phyloP scores from a whole-genome alignment of 768 basidiomycete genomes.

The Lactarius deliciosus region DNA sequence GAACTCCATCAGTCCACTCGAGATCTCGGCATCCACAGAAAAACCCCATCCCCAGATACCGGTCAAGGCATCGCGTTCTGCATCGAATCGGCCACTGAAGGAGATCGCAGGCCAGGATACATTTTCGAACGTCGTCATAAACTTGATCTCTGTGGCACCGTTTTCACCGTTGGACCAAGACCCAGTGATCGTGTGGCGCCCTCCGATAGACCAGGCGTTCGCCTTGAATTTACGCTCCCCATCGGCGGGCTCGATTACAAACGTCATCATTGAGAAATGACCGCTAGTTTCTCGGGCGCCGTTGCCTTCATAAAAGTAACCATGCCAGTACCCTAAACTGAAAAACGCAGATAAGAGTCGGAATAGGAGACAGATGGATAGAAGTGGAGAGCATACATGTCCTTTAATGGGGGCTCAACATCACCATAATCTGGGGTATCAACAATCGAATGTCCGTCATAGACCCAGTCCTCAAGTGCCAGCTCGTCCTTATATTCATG shows the following conservation, averaged over 20 bases:
- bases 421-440: background rate
- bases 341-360: background rate
- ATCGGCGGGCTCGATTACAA: constrained; percentile 15
- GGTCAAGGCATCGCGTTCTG: constrained; percentile 17
- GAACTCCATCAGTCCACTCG: constrained; percentile 30
- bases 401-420: constrained; percentile 16
- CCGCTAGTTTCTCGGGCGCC: background rate
- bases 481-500: constrained; percentile 2
- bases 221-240: constrained; percentile 16
- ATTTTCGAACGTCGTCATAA: constrained; percentile 23
- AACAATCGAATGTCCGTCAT: constrained; percentile 21
- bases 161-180: constrained; percentile 25
- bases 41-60: constrained; percentile 17
- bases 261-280: constrained; percentile 15
- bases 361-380: background rate
- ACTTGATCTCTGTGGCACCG: constrained; percentile 16
- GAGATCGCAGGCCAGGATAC: constrained; percentile 8
- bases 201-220: constrained; percentile 16
- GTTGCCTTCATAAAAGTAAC: constrained; percentile 14
- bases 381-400: constrained; percentile 9
- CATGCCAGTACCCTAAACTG: constrained; percentile 26
- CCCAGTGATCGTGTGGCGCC: constrained; percentile 26
- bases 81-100: constrained; percentile 15
- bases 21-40: background rate
- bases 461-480: constrained; percentile 13